Conservation (phyloP, 2,329 filamentous ascomycete genomes). For the Penicillium griseofulvum region DNA sequence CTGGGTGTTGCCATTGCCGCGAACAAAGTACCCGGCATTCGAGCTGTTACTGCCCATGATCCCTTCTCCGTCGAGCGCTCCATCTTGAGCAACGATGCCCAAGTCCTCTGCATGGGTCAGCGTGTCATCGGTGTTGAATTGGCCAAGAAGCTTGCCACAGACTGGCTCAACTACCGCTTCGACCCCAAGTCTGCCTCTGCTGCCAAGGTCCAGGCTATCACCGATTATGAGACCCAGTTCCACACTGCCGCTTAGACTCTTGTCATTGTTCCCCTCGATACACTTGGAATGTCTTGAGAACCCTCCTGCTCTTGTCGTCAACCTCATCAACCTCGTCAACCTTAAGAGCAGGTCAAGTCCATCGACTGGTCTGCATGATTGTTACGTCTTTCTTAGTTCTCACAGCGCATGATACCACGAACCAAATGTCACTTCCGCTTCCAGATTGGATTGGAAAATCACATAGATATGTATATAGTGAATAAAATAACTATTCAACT, state of each 20-base stretch:
- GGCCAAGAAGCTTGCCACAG: conserved; percentile 70
- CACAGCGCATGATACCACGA: conserved; percentile 33
- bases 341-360: neutral
- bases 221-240: conserved; percentile 44
- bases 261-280: neutral
- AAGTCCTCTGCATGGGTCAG: conserved; percentile 84
- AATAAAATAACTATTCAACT: conserved; percentile 7
- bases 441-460: conserved; percentile 14
- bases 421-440: conserved; percentile 17
- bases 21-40: conserved; percentile 80
- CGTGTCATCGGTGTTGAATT: conserved; percentile 78
- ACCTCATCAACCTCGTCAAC: neutral
- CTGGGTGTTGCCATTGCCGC: conserved; percentile 85
- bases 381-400: conserved; percentile 10
- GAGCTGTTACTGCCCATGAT: conserved; percentile 87
- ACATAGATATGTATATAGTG: conserved; percentile 19
- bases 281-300: neutral
- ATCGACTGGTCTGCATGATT: neutral
- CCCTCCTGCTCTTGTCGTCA: neutral
- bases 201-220: conserved; percentile 55
- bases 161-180: conserved; percentile 84
- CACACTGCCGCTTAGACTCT: conserved; percentile 16
- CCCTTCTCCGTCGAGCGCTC: conserved; percentile 79
- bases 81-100: conserved; percentile 79
- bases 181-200: conserved; percentile 65